Base-by-base conservation (phyloP, 2,329 filamentous ascomycete genomes). In the Neophaeococcomyces mojaviensis region DNA sequence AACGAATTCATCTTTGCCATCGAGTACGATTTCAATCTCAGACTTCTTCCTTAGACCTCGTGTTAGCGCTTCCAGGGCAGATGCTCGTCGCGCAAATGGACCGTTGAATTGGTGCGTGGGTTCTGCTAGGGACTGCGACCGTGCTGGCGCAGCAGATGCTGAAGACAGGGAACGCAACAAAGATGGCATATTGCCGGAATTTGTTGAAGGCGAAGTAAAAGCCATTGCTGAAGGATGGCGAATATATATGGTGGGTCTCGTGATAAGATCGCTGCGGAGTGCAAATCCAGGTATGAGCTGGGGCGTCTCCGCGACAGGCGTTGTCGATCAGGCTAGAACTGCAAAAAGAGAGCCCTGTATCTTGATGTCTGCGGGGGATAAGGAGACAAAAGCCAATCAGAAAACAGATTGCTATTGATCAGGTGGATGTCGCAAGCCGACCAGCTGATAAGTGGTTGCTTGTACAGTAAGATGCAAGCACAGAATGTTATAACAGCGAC, bases 1-100 rank as follows among this genome's bases (percentile, higher is more conserved):
- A 30, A 58, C 50, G 32, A 50, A 52, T 7, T 51, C 48, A 22
- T 50, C 44, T 22, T 49, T 43, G 40, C 52, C 53, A 22, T 59
- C 52, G 1, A 61, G 49, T 5, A 55, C 46, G 43, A 61, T 54
- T 16, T 58, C 57, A 36, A 60, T 46, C 28, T 53, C 53, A 19
- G 35, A 51, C 47, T 49, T 57, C 43, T 49, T 55, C 31, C 54
- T 48, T 32, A 57, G 19, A 9, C 37, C 38, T 32, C 41, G 16
- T 5, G 46, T 49, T 12, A 55, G 49, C 15, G 50, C 54, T 30
- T 47, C 50, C 10, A 52, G 51, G 4, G 49, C 39, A 4, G 55
- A 57, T 9, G 49, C 50, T 39, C 53, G 47, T 40, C 55, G 31
- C 10, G 20, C 32, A 16, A 20, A 44, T 36, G 41, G 33, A 26